Evolutionary conservation across 371 early-diverging fungal genomes (phyloP).

Genomic region (Mortierella sp.): DNA sequence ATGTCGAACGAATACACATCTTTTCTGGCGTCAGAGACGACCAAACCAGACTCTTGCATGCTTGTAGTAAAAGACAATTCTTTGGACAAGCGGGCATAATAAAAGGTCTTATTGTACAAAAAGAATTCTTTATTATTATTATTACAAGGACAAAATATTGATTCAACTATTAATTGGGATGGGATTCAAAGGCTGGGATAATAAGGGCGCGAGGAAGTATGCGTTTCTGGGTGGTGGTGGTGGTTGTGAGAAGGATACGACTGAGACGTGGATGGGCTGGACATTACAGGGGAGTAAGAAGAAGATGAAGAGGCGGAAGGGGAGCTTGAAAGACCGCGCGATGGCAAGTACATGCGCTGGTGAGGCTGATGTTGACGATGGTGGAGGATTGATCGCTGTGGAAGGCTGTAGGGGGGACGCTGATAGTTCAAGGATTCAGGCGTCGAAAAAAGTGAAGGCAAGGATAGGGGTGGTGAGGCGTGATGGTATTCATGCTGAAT

Average conservation of each 20-base stretch:
- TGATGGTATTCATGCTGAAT: conserved; percentile 21
- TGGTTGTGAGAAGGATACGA: conserved; percentile 13
- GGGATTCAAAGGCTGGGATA: too few relatives aligned
- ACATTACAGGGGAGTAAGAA: conserved; percentile 14
- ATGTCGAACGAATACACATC: too few relatives aligned
- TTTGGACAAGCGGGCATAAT: too few relatives aligned
- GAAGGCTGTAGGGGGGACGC: background rate
- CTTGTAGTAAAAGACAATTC: too few relatives aligned
- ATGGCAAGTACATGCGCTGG: conserved; percentile 5
- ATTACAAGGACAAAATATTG: background rate
- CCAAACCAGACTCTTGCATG: too few relatives aligned
- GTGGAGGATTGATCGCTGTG: background rate
- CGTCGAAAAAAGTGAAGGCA: conserved; percentile 50
- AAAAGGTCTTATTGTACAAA: too few relatives aligned
- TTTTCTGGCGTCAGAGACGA: too few relatives aligned
- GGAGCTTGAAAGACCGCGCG: conserved; percentile 19
- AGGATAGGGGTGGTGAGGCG: conserved; percentile 22
- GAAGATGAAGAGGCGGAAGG: conserved; percentile 30
- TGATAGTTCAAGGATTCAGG: conserved; percentile 18
- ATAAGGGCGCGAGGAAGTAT: too few relatives aligned
- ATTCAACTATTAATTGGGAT: too few relatives aligned
- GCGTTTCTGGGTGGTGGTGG: too few relatives aligned
- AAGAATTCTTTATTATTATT: background rate
- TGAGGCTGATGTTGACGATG: background rate
- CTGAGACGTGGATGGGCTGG: too few relatives aligned